Base-by-base conservation (phyloP, 441 rosid genomes). In the Croton setiger region DNA sequence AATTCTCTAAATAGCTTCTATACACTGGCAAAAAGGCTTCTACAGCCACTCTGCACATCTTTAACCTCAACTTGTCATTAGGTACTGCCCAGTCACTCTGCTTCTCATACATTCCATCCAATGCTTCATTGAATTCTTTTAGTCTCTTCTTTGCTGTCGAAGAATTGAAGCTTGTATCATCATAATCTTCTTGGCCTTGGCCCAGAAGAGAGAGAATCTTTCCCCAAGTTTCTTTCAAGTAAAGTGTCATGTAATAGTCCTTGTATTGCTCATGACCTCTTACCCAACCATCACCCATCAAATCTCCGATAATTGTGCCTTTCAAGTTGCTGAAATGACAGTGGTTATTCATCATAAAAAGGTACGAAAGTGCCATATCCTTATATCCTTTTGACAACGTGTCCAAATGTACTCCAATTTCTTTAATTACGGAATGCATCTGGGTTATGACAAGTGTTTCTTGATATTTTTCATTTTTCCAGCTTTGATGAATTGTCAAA, bases 321-420 rank as follows among this genome's bases (percentile, higher is more conserved):
- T 74, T 74, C 72, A 93, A 77, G 33, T 68, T 64, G 80, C 74
- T 47, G 76, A 93, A 89, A 72, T 91, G 88, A 69, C 74, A 47
- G 67, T 89, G 97, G 70, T 88, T 93, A 67, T 89, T 91, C 95
- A 89, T 88, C 93, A 93, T 91, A 75, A 88, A 93, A 70, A 89
- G 75, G 75, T 76, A 88, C 58, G 93, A 87, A 43, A 88, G 79
- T 6, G 76, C 17, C 1, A 68, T 61, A 52, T 85, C 82, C 10
- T 67, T 57, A 55, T 80, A 80, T 41, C 81, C 70, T 75, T 84
- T 86, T 12, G 98, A 86, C 95, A 91, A 89, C 0, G 81, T 65
- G 64, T 93, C 97, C 48, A 91, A 63, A 66, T 91, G 91, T 39
- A 88, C 59, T 17, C 88, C 86, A 17, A 86, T 79, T 80, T 89